Evolutionary conservation across 179 eudicot genomes (phyloP).

Genomic region (Pouteria campechiana): DNA sequence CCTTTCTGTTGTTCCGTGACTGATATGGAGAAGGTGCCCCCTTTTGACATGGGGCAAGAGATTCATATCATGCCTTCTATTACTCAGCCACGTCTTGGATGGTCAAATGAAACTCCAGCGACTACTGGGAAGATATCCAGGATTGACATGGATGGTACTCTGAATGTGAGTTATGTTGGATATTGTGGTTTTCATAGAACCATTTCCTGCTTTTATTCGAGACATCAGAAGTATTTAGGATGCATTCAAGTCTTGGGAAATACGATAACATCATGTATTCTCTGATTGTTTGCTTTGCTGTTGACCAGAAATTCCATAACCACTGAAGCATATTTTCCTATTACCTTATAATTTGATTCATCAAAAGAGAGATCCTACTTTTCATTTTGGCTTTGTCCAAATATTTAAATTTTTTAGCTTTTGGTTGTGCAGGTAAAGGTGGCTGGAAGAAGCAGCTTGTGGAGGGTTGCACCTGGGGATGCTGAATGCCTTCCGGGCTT

Average conservation of each 20-base stretch:
- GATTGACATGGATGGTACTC: slow-evolving; percentile 94
- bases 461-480: slow-evolving; percentile 98
- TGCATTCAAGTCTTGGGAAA: neutral
- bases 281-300: neutral
- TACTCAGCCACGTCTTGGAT: slow-evolving; percentile 84
- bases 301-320: no score
- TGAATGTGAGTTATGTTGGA: slow-evolving; percentile 50
- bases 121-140: slow-evolving; percentile 72
- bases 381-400: no score
- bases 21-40: slow-evolving; percentile 79
- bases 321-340: no score
- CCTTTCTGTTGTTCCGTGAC: slow-evolving; percentile 86
- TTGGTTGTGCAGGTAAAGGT: slow-evolving; percentile 59
- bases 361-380: no score
- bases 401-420: no score
- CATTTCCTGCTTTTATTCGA: neutral
- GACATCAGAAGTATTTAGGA: no score
- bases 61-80: slow-evolving; percentile 78
- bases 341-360: no score
- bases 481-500: slow-evolving; percentile 84
- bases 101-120: slow-evolving; percentile 93
- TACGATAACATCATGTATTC: neutral
- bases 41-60: slow-evolving; percentile 94
- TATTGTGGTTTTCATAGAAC: neutral
- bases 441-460: slow-evolving; percentile 64